Conservation (phyloP, 2,329 filamentous ascomycete genomes). For the Penicillium sp. region DNA sequence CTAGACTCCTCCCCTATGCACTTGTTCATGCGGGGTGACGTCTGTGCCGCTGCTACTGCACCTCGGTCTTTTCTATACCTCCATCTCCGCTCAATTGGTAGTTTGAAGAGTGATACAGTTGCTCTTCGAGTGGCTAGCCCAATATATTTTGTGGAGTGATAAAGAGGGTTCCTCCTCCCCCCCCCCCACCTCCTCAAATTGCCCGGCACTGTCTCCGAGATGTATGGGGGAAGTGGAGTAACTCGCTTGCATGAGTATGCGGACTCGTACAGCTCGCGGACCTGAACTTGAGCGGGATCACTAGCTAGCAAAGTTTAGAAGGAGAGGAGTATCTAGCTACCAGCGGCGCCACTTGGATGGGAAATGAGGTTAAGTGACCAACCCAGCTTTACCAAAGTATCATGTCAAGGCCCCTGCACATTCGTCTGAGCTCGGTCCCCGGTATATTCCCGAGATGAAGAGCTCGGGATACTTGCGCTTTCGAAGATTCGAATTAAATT, state of each 20-base stretch:
- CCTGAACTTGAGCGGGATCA: not conserved
- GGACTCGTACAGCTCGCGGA: not conserved
- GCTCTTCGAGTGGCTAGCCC: not conserved
- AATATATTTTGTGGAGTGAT: not conserved
- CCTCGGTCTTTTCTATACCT: not conserved
- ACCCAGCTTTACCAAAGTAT: not conserved
- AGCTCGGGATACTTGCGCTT: not conserved
- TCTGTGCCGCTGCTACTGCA: constrained; percentile 14
- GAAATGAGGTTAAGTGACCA: not conserved
- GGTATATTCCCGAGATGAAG: not conserved
- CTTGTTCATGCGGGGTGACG: constrained; percentile 9
- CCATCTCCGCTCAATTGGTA: not conserved
- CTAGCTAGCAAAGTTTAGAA: not conserved
- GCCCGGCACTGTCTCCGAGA: not conserved
- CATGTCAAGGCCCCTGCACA: not conserved
- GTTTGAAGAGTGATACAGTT: not conserved
- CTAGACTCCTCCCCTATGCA: not conserved
- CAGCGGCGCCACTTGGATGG: not conserved
- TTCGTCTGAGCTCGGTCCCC: not conserved
- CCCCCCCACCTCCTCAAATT: not conserved
- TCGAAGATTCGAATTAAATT: no score
- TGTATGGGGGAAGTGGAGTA: not conserved
- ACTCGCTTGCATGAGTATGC: not conserved
- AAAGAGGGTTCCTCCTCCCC: not conserved
- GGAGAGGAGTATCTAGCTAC: not conserved